Evolutionary conservation across 768 basidiomycete species (phyloP).

Genomic region (Termitomyces sp.): DNA sequence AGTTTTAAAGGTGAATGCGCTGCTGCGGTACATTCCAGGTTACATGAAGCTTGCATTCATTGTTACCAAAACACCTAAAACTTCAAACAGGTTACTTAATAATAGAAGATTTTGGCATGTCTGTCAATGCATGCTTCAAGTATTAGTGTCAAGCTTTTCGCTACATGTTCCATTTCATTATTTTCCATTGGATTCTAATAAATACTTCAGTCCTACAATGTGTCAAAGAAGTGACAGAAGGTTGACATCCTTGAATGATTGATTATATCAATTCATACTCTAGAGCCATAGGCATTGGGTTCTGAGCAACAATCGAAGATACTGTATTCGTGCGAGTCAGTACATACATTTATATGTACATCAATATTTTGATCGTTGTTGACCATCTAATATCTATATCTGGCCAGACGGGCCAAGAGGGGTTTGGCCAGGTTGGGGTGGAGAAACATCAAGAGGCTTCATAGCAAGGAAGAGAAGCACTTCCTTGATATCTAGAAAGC

Average conservation of each 20-base stretch:
- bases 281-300: neutral
- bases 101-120: too few relatives aligned
- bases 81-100: too few relatives aligned
- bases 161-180: too few relatives aligned
- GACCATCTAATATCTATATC: constrained; percentile 16
- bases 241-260: neutral
- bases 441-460: constrained; percentile 67
- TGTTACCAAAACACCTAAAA: too few relatives aligned
- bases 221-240: too few relatives aligned
- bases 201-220: too few relatives aligned
- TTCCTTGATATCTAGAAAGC: constrained; percentile 82
- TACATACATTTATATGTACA: neutral
- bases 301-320: neutral
- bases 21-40: too few relatives aligned
- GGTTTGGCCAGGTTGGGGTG: constrained; percentile 14
- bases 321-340: neutral
- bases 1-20: too few relatives aligned
- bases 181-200: too few relatives aligned
- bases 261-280: neutral
- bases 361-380: constrained; percentile 1
- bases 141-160: too few relatives aligned
- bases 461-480: constrained; percentile 96
- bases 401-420: constrained; percentile 26
- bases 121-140: too few relatives aligned
- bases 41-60: too few relatives aligned